Evolutionary conservation across 306 rosid species (phyloP).

Genomic region (Dryas drummondii): DNA sequence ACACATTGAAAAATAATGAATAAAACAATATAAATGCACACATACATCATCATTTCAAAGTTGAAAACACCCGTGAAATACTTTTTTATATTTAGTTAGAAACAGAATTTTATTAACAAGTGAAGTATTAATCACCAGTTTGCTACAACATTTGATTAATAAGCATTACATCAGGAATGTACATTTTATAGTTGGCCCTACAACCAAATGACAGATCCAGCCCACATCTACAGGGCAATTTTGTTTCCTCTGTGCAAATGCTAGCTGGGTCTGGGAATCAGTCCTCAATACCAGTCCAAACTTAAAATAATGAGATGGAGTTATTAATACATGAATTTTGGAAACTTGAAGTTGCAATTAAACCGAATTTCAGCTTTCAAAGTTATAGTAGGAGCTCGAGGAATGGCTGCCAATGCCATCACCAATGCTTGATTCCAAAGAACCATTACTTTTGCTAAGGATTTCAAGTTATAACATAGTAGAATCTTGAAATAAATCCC

Average conservation of each 20-base stretch:
- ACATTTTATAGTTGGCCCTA: background rate
- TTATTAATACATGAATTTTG: too few species aligned
- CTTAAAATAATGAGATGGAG: too few species aligned
- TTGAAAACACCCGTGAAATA: too few species aligned
- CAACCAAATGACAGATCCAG: background rate
- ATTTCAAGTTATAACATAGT: background rate
- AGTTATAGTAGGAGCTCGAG: too few species aligned
- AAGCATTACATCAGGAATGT: background rate
- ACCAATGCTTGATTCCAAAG: conserved; percentile 2
- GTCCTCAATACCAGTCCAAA: too few species aligned
- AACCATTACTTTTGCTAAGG: background rate
- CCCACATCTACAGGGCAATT: background rate
- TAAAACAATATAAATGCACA: background rate
- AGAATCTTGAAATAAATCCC: background rate
- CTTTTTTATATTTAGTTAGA: too few species aligned
- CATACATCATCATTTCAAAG: background rate
- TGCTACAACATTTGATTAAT: background rate
- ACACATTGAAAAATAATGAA: background rate
- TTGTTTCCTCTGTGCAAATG: background rate
- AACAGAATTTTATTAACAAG: too few species aligned
- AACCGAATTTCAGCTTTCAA: too few species aligned
- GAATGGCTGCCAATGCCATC: background rate
- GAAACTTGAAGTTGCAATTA: too few species aligned
- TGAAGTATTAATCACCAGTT: background rate
- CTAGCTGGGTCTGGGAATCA: background rate